Evolutionary conservation across 768 basidiomycete genomes (phyloP).

Genomic region (Rhodocollybia butyracea): DNA sequence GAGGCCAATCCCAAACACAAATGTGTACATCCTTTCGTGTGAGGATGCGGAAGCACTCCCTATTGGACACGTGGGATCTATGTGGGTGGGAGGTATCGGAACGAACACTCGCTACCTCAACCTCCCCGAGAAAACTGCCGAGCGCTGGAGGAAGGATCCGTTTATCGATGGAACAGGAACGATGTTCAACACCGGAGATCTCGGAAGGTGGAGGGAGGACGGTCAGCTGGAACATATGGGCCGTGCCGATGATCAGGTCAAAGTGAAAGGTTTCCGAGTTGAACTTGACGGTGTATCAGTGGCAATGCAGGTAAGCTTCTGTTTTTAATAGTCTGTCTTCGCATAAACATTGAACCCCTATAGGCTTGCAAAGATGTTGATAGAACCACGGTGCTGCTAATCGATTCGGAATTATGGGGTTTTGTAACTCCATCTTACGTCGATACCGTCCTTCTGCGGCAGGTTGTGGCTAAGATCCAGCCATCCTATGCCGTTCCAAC

Average conservation of each 20-base stretch:
- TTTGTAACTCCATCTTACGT: slow-evolving; percentile 39
- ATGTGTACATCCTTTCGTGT: slow-evolving; percentile 36
- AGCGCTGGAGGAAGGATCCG: slow-evolving; percentile 41
- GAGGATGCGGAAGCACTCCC: slow-evolving; percentile 30
- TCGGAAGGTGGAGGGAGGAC: slow-evolving; percentile 36
- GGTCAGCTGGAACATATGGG: slow-evolving; percentile 38
- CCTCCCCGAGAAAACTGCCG: slow-evolving; percentile 28
- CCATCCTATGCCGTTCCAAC: slow-evolving; percentile 49
- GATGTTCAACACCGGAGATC: slow-evolving; percentile 52
- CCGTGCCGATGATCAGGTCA: slow-evolving; percentile 44
- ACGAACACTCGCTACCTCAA: slow-evolving; percentile 26
- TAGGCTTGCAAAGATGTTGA: slow-evolving; percentile 31
- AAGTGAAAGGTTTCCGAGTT: slow-evolving; percentile 49
- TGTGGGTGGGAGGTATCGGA: slow-evolving; percentile 45
- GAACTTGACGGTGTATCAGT: slow-evolving; percentile 47
- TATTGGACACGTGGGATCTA: slow-evolving; percentile 36
- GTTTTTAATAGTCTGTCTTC: neutral
- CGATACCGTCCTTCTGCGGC: slow-evolving; percentile 26
- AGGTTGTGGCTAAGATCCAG: slow-evolving; percentile 34
- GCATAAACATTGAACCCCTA: neutral
- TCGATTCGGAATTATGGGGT: slow-evolving; percentile 43
- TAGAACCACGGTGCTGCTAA: slow-evolving; percentile 36
- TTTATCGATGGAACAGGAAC: slow-evolving; percentile 30
- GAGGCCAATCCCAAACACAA: slow-evolving; percentile 40
- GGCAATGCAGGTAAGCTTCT: slow-evolving; percentile 32